Evolutionary conservation across 306 rosid genomes (phyloP), one percentile per base, ranked within the genome.

Genomic region (Malus fusca): DNA sequence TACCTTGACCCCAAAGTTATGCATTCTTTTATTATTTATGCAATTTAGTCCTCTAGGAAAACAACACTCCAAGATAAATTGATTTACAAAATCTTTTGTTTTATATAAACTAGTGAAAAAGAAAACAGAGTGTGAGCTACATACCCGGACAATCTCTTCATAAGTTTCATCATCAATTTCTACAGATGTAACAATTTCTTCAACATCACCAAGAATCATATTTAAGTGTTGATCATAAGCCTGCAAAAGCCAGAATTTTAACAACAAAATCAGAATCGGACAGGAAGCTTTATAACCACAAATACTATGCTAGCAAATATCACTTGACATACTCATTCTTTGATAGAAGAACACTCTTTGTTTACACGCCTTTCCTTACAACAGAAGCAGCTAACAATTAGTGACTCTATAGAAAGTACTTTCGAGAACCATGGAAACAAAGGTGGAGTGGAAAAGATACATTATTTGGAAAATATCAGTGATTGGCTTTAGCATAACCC

Each of bases 201-300:
- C 99, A 28, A 96, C 99, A 83, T 96, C 99, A 46, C 99, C 99
- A n/a, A 96, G 99, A 85, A 96, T 96, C 99, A 96, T 96, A 84
- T 96, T 96, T 66, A 96, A 91, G 85, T 96, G 99, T 74, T 96
- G 99, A 88, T 96, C 99, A 81, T 96, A 96, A 56, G 99, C 99
- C 99, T 96, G 90, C 84, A 89, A 80, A 74, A 53, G 55, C 40
- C 68, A 78, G 75, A 78, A 71, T 62, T 69, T 46, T 60, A 80
- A 65, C 71, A 71, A 73, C 17, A 75, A 78, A 30, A 60, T 60
- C 12, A 68, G 30, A 70, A 44, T 8, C 25, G 8, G 6, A 37
- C 25, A 15, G 11, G 14, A 15, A 42, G 69, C 61, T 14, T 17
- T 51, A 68, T 30, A 73, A 53, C 28, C 42, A 72, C 11, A 19